Percentiles rank a stretch among this genome's conserved stretches.
Evolutionary conservation across 371 early-diverging fungal species (phyloP).

Genomic region (Circinella minor): DNA sequence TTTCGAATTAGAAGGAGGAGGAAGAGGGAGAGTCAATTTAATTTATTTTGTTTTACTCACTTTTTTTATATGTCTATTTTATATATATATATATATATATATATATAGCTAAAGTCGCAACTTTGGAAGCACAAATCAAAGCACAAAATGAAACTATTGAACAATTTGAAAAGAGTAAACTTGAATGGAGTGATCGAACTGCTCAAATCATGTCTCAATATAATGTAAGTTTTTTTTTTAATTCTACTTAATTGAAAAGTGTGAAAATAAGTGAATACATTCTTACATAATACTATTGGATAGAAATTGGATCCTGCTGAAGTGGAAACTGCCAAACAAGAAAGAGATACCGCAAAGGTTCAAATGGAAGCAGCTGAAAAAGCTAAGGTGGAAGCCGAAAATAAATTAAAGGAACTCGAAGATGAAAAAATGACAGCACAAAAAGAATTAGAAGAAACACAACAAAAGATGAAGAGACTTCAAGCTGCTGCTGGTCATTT

Average conservation of each 20-base stretch:
- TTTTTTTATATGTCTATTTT: too few relatives aligned
- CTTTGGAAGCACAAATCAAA: constrained; percentile 18
- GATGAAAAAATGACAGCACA: constrained; percentile 9
- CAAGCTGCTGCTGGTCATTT: background rate
- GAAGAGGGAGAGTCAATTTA: too few relatives aligned
- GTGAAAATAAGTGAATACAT: background rate
- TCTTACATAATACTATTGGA: background rate
- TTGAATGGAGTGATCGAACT: constrained; percentile 28
- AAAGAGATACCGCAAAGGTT: constrained; percentile 17
- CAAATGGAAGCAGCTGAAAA: constrained; percentile 12
- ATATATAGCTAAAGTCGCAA: constrained; percentile 16
- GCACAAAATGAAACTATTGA: constrained; percentile 16
- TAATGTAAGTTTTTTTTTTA: constrained; percentile 19
- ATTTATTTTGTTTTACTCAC: too few relatives aligned
- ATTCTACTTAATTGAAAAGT: background rate
- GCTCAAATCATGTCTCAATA: constrained; percentile 24
- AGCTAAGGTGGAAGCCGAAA: constrained; percentile 12
- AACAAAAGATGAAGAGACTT: background rate
- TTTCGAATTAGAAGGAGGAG: too few relatives aligned
- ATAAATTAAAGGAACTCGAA: constrained; percentile 11
- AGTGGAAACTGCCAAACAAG: constrained; percentile 21
- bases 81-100: background rate
- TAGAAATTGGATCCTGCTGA: constrained; percentile 34
- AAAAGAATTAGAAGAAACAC: constrained; percentile 2
- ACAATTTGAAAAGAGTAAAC: constrained; percentile 15